A percentile compares a stretch with the other conserved stretches of the same genome.
phyloP scores from a whole-genome alignment of 768 basidiomycete genomes.

The Lyophyllum decastes region DNA sequence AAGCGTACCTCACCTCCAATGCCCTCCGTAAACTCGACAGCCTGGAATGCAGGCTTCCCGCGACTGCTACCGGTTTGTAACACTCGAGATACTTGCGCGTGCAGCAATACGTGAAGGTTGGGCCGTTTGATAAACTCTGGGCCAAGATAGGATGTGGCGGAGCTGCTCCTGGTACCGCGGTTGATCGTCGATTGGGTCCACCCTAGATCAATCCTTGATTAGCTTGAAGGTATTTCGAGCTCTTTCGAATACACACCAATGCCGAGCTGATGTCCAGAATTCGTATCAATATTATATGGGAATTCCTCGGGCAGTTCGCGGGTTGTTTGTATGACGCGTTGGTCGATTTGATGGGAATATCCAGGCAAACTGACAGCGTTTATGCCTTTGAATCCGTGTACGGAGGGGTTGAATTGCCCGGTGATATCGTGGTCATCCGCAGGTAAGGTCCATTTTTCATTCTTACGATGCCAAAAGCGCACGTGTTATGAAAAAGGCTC shows the following conservation, averaged over 20 bases:
- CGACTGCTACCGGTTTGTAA: conserved; percentile 13
- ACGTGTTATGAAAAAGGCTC: too few relatives aligned
- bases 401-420: conserved; percentile 29
- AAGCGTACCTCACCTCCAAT: conserved; percentile 9
- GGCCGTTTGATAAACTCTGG: conserved; percentile 16
- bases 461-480: too few relatives aligned
- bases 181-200: conserved; percentile 24
- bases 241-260: conserved; percentile 6
- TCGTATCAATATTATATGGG: conserved; percentile 22
- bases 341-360: neutral
- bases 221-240: neutral
- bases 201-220: conserved; percentile 5
- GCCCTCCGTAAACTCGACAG: conserved; percentile 16
- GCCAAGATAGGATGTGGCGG: conserved; percentile 26
- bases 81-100: conserved; percentile 28
- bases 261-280: conserved; percentile 23
- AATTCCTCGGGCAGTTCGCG: neutral
- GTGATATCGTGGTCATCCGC: conserved; percentile 27
- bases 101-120: conserved; percentile 25
- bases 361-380: neutral
- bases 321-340: neutral
- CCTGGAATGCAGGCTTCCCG: conserved; percentile 13
- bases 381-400: conserved; percentile 18
- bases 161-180: conserved; percentile 22
- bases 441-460: conserved; percentile 27